phyloP scores from a whole-genome alignment of 164 flowering plant genomes.

The Tinospora cordifolia region DNA sequence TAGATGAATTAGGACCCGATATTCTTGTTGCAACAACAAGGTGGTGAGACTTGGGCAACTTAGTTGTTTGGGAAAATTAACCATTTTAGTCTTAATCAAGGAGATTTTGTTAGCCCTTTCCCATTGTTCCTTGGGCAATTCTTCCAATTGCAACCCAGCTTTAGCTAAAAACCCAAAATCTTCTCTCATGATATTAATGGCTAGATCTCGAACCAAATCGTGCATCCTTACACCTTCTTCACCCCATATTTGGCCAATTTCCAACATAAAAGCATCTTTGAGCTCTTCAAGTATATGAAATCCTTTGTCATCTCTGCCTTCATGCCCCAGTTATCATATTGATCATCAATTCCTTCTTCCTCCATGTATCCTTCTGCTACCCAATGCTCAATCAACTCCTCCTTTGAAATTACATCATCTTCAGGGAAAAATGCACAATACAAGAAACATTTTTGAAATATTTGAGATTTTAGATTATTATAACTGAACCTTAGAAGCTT shows the following conservation, averaged over 20 bases:
- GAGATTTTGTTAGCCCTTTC: conserved; percentile 15
- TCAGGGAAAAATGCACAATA: conserved; percentile 22
- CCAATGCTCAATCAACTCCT: conserved; percentile 20
- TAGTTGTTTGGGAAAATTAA: too few species aligned
- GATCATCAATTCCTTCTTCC: not conserved
- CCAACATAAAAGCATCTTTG: conserved; percentile 15
- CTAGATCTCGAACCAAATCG: conserved; percentile 23
- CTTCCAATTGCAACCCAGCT: conserved; percentile 12
- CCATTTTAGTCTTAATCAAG: not conserved
- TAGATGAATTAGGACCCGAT: too few species aligned
- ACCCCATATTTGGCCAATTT: not conserved
- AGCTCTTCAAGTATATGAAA: conserved; percentile 18
- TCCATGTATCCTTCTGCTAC: conserved; percentile 23
- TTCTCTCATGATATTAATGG: conserved; percentile 9
- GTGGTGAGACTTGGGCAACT: too few species aligned
- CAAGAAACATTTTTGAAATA: conserved; percentile 16
- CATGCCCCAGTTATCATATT: not conserved
- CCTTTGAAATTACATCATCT: conserved; percentile 6
- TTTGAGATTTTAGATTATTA: conserved; percentile 4
- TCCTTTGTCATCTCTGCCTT: conserved; percentile 12
- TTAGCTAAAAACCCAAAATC: conserved; percentile 12
- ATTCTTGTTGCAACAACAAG: too few species aligned
- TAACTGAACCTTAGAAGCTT: conserved; percentile 15
- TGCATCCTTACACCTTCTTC: conserved; percentile 22
- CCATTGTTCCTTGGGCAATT: conserved; percentile 9